Evolutionary conservation across 2,329 filamentous ascomycete species (phyloP).

Genomic region (Neocucurbitaria cava): DNA sequence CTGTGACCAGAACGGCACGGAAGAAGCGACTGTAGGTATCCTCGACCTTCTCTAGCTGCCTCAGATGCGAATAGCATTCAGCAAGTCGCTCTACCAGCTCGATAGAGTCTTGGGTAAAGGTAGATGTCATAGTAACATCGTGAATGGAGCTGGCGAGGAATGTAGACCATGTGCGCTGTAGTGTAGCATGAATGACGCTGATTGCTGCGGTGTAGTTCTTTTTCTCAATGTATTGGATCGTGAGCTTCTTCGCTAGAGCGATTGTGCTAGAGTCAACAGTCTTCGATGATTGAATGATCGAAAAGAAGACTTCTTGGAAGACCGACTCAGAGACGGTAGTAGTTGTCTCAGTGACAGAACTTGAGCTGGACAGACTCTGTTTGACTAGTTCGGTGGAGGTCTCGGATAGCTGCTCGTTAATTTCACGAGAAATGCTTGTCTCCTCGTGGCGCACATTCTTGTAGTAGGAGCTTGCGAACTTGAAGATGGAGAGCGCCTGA

Average conservation of each 20-base stretch:
- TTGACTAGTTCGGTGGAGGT: constrained; percentile 54
- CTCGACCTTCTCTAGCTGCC: constrained; percentile 48
- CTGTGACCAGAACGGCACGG: constrained; percentile 44
- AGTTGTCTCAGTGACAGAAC: constrained; percentile 46
- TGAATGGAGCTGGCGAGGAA: constrained; percentile 55
- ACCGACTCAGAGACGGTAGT: constrained; percentile 51
- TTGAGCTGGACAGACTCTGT: constrained; percentile 37
- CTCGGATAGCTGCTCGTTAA: constrained; percentile 51
- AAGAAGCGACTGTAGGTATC: constrained; percentile 50
- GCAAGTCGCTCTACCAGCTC: constrained; percentile 56
- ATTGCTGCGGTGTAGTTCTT: constrained; percentile 57
- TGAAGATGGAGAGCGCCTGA: constrained; percentile 58
- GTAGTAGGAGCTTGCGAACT: constrained; percentile 47
- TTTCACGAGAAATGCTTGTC: constrained; percentile 50
- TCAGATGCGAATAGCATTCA: constrained; percentile 53
- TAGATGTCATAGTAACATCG: constrained; percentile 53
- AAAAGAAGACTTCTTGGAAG: constrained; percentile 54
- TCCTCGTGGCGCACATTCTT: constrained; percentile 45
- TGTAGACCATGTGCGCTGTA: constrained; percentile 56
- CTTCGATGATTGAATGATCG: constrained; percentile 48
- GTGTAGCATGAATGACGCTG: constrained; percentile 53
- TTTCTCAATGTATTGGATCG: constrained; percentile 54
- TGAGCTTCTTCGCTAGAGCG: constrained; percentile 50
- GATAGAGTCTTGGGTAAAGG: constrained; percentile 55
- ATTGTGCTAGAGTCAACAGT: constrained; percentile 52